phyloP scores from a whole-genome alignment of 345 rosid species.

The Populus davidiana region DNA sequence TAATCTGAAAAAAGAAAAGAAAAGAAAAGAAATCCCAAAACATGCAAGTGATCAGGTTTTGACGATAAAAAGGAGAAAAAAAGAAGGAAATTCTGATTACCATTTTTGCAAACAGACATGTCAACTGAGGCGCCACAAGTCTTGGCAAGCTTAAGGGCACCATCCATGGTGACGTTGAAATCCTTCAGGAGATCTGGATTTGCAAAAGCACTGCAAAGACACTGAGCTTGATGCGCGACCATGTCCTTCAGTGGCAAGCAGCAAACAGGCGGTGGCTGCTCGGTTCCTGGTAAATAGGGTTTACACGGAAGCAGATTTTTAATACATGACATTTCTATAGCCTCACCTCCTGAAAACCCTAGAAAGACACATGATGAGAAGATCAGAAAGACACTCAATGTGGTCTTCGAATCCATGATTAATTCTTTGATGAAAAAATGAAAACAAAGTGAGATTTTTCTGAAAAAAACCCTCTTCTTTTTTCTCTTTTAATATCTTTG shows the following conservation, averaged over 20 bases:
- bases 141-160: conserved; percentile 46
- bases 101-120: conserved; percentile 36
- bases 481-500: too few relatives aligned
- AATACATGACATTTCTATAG: conserved; percentile 28
- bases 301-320: conserved; percentile 47
- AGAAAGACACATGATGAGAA: not conserved
- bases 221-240: conserved; percentile 24
- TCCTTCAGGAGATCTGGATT: conserved; percentile 26
- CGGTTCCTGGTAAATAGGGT: conserved; percentile 15
- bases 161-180: conserved; percentile 39
- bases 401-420: conserved; percentile 14
- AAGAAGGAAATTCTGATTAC: not conserved
- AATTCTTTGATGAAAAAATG: too few relatives aligned
- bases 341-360: not conserved
- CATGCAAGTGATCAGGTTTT: too few relatives aligned
- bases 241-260: conserved; percentile 47
- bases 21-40: too few relatives aligned
- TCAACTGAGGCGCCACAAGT: conserved; percentile 48
- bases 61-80: too few relatives aligned
- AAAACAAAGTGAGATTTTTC: too few relatives aligned
- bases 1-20: too few relatives aligned
- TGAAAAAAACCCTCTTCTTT: too few relatives aligned
- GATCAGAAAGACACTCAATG: not conserved
- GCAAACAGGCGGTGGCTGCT: conserved; percentile 40
- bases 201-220: conserved; percentile 45